phyloP scores from a whole-genome alignment of 176 grass and related monocot genomes.

The Calamus simplicifolius region DNA sequence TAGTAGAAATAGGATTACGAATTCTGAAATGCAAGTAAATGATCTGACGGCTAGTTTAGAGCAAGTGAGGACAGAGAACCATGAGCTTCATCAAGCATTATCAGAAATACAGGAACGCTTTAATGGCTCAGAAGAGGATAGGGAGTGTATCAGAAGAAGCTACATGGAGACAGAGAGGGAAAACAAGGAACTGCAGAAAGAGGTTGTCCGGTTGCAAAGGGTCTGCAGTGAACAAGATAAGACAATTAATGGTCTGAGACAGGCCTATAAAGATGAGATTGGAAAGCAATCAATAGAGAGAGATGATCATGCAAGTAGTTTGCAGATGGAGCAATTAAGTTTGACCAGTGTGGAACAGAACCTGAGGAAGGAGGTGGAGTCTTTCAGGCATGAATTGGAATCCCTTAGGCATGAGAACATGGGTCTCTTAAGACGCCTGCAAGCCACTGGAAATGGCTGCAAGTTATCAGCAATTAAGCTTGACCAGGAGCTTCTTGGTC shows the following conservation, averaged over 20 bases:
- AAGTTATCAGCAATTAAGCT: conserved; percentile 35
- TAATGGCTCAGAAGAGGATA: conserved; percentile 43
- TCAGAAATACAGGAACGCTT: conserved; percentile 42
- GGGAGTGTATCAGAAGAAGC: conserved; percentile 36
- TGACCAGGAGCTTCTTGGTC: conserved; percentile 44
- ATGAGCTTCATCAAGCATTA: conserved; percentile 36
- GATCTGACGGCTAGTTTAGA: conserved; percentile 35
- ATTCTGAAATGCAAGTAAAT: conserved; percentile 35
- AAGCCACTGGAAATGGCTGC: conserved; percentile 36
- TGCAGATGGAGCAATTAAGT: conserved; percentile 61
- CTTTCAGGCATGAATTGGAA: conserved; percentile 47
- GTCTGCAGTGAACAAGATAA: conserved; percentile 70
- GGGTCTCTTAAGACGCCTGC: conserved; percentile 42
- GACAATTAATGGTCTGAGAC: conserved; percentile 61
- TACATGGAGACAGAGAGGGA: conserved; percentile 71
- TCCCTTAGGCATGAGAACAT: conserved; percentile 78
- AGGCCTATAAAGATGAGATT: conserved; percentile 32
- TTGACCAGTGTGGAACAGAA: conserved; percentile 72
- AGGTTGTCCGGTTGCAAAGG: conserved; percentile 57
- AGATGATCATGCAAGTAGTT: conserved; percentile 27
- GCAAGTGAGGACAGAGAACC: conserved; percentile 27
- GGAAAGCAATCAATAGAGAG: conserved; percentile 32
- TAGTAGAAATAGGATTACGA: conserved; percentile 18
- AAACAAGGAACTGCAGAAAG: conserved; percentile 54
- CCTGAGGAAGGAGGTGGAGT: conserved; percentile 65